Percentiles rank a stretch among this genome's conserved stretches.
phyloP scores from a whole-genome alignment of 2,329 filamentous ascomycete genomes.

The Leptographium wingfieldii region DNA sequence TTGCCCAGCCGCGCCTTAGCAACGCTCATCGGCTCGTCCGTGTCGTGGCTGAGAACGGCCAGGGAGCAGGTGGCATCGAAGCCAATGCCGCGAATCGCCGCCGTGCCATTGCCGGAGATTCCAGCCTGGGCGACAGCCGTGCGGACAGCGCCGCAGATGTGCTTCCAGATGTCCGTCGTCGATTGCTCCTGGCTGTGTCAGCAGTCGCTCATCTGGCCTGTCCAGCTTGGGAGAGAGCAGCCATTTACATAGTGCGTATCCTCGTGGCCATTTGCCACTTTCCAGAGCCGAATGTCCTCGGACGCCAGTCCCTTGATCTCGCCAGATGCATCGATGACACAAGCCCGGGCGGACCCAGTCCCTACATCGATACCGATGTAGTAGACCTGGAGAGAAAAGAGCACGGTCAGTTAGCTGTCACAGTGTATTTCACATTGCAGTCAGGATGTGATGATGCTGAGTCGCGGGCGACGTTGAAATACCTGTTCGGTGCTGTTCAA shows the following conservation, averaged over 20 bases:
- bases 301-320: conserved; percentile 71
- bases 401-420: background rate
- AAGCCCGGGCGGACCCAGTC: conserved; percentile 87
- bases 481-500: background rate
- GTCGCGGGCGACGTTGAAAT: background rate
- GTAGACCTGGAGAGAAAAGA: conserved; percentile 32
- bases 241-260: conserved; percentile 45
- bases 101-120: conserved; percentile 45
- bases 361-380: conserved; percentile 89
- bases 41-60: conserved; percentile 78
- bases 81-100: conserved; percentile 74
- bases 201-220: background rate
- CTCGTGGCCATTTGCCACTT: conserved; percentile 55
- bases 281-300: conserved; percentile 69
- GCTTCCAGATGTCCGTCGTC: conserved; percentile 90
- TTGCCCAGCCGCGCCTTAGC: conserved; percentile 64
- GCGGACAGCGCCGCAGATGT: conserved; percentile 82
- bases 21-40: conserved; percentile 81
- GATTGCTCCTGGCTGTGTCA: conserved; percentile 65
- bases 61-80: conserved; percentile 99
- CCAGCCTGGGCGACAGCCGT: conserved; percentile 70
- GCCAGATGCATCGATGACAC: conserved; percentile 83
- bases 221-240: too few relatives aligned
- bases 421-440: background rate
- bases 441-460: background rate